phyloP scores from a whole-genome alignment of 208 protist genomes.

The Acanthamoeba sp. region DNA sequence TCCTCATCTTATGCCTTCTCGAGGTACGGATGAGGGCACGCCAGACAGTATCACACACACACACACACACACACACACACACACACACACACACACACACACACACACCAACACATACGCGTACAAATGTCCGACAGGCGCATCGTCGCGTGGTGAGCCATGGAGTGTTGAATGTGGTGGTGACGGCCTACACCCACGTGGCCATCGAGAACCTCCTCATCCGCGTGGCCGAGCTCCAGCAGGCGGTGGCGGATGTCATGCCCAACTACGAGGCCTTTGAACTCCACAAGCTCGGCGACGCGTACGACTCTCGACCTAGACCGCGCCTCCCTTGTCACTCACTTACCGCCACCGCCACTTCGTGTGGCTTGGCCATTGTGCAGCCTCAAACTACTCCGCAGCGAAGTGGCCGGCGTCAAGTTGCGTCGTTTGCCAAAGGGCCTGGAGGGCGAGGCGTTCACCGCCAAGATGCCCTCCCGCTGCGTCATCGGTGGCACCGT shows the following conservation, averaged over 20 bases:
- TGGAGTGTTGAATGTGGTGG: background rate
- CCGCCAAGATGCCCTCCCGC: background rate
- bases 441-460: background rate
- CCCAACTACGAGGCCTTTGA: constrained; percentile 11
- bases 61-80: too few relatives aligned
- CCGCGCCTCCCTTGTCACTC: background rate
- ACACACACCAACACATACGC: too few relatives aligned
- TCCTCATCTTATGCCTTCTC: background rate
- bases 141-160: background rate
- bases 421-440: background rate
- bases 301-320: background rate
- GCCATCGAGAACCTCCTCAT: constrained; percentile 20
- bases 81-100: too few relatives aligned
- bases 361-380: background rate
- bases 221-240: constrained; percentile 9
- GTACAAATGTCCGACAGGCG: too few relatives aligned
- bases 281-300: background rate
- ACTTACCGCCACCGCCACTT: background rate
- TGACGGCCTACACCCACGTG: constrained; percentile 29
- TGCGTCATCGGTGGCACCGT: constrained; percentile 19
- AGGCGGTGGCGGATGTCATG: background rate
- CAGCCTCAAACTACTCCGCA: background rate
- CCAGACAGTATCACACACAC: too few relatives aligned
- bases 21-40: too few relatives aligned
- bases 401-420: background rate